Evolutionary conservation across 805 yeast genomes (phyloP).

Genomic region (Teunomyces panamensis): DNA sequence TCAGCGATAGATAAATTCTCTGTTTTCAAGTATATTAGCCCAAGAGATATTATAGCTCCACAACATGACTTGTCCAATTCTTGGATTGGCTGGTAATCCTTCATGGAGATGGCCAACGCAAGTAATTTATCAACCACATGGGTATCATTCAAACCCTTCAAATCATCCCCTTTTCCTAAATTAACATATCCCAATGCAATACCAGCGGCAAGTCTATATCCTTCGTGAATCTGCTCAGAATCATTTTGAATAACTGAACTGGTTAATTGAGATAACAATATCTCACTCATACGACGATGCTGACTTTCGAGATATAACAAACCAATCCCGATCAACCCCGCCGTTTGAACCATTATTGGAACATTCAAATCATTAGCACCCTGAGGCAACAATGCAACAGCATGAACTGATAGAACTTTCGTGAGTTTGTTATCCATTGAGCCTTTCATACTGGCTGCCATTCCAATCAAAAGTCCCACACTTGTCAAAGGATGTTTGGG

Average conservation of each 20-base stretch:
- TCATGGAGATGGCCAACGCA: slow-evolving; percentile 54
- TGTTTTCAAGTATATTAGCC: slow-evolving; percentile 70
- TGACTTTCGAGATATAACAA: slow-evolving; percentile 72
- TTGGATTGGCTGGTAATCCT: slow-evolving; percentile 59
- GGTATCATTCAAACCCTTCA: slow-evolving; percentile 58
- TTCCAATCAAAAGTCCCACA: slow-evolving; percentile 83
- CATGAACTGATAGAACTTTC: slow-evolving; percentile 88
- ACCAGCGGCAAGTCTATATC: slow-evolving; percentile 85
- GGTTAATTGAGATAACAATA: slow-evolving; percentile 66
- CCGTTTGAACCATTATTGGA: slow-evolving; percentile 77
- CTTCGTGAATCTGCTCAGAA: slow-evolving; percentile 61
- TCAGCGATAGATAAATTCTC: slow-evolving; percentile 57
- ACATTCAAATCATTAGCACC: slow-evolving; percentile 92
- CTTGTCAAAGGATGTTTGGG: slow-evolving; percentile 84
- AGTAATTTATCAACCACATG: slow-evolving; percentile 60
- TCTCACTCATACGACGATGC: slow-evolving; percentile 83
- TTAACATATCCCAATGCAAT: slow-evolving; percentile 82
- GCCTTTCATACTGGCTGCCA: slow-evolving; percentile 85
- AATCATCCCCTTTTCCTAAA: slow-evolving; percentile 67
- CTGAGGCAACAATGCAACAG: slow-evolving; percentile 83
- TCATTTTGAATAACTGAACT: slow-evolving; percentile 55
- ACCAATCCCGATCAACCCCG: slow-evolving; percentile 90
- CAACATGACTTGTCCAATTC: slow-evolving; percentile 61
- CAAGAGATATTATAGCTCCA: slow-evolving; percentile 76
- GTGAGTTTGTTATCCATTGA: slow-evolving; percentile 84